These are phyloP conservation scores for Aspergillus ruber DNA, from an alignment of 2,329 filamentous ascomycete species.

Conservation along the genomic window DNA sequence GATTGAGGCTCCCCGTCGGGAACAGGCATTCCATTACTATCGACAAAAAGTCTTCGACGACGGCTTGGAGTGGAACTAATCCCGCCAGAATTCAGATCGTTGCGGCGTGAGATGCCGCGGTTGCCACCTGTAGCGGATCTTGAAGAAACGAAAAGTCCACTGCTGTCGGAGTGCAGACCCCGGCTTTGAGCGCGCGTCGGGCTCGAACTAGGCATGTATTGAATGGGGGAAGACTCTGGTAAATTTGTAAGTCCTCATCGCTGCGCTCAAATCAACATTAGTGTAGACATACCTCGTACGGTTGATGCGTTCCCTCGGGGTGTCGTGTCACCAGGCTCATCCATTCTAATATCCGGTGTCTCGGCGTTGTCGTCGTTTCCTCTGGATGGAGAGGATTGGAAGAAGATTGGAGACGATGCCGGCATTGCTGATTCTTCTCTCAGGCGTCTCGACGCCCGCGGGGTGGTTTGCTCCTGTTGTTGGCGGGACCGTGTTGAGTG, in stretches of 20 bases:
- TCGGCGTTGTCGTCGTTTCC: conserved; percentile 37
- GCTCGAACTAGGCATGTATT: conserved; percentile 85
- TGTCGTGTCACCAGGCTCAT: conserved; percentile 39
- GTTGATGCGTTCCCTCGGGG: conserved; percentile 32
- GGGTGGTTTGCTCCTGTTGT: conserved; percentile 36
- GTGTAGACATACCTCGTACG: conserved; percentile 33
- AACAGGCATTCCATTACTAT: conserved; percentile 57
- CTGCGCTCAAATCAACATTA: neutral
- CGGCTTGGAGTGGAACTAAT: conserved; percentile 48
- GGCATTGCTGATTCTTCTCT: conserved; percentile 39
- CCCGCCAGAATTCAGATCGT: conserved; percentile 80
- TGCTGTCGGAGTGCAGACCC: conserved; percentile 66
- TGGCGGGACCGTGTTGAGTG: conserved; percentile 27
- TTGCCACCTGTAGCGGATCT: conserved; percentile 47
- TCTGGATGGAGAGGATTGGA: conserved; percentile 54
- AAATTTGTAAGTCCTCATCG: neutral
- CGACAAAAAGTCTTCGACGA: conserved; percentile 56
- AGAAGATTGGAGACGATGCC: conserved; percentile 77
- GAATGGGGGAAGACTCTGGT: conserved; percentile 83
- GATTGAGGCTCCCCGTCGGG: conserved; percentile 45
- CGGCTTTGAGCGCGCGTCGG: conserved; percentile 56
- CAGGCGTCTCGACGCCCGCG: conserved; percentile 39
- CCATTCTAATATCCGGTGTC: conserved; percentile 36
- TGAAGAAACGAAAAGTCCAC: conserved; percentile 73
- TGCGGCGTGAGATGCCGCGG: conserved; percentile 58